Evolutionary conservation across 257 asterid species (phyloP).

Genomic region (Ehretia macrophylla): DNA sequence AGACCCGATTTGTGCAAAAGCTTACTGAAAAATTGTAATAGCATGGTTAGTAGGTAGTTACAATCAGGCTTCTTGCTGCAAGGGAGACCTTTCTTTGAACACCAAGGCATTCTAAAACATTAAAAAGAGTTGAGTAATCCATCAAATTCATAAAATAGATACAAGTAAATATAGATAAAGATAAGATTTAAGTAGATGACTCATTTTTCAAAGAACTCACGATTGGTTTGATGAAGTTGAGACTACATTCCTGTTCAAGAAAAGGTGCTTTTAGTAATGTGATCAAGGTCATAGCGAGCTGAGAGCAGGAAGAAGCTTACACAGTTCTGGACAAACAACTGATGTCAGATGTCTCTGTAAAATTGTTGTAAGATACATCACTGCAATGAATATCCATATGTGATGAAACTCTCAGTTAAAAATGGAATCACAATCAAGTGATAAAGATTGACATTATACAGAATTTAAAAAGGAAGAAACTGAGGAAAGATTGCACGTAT

Average conservation of each 20-base stretch:
- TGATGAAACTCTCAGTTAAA: neutral
- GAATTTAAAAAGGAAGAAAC: neutral
- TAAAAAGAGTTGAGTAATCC: neutral
- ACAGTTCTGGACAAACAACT: constrained; percentile 40
- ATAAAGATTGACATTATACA: too few species aligned
- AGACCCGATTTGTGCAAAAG: neutral
- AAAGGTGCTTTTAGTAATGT: constrained; percentile 6
- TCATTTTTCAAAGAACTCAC: constrained; percentile 40
- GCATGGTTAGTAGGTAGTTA: constrained; percentile 20
- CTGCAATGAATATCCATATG: constrained; percentile 42
- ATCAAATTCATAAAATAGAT: too few species aligned
- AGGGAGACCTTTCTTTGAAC: constrained; percentile 63
- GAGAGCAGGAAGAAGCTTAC: constrained; percentile 37
- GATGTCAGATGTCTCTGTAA: constrained; percentile 30
- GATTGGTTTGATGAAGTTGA: constrained; percentile 41
- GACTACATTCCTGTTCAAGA: constrained; percentile 59
- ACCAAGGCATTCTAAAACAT: constrained; percentile 53
- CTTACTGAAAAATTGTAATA: neutral
- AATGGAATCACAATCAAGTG: too few species aligned
- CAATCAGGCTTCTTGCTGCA: constrained; percentile 42
- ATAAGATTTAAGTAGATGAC: neutral
- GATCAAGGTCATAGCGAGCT: constrained; percentile 1
- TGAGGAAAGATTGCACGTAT: too few species aligned
- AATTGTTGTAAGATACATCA: constrained; percentile 83
- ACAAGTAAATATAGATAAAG: neutral